Percentiles rank a stretch among this genome's conserved stretches.
Conservation (phyloP, 1,284 basidiomycete species). For the Pseudozyma hubeiensis region DNA sequence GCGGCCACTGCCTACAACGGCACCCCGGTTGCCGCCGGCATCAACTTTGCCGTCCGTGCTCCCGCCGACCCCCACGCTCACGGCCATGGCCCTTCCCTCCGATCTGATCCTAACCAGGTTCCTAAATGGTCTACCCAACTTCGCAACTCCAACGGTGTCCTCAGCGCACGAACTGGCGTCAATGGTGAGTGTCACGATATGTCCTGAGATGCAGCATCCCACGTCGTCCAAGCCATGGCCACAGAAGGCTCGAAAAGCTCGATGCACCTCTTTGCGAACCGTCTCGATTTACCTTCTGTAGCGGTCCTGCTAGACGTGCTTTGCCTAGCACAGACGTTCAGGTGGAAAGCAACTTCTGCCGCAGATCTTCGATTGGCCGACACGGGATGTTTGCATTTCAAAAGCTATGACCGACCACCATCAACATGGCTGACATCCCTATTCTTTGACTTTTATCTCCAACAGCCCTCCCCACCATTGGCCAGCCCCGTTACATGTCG, state of each 20-base stretch:
- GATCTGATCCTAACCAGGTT: constrained; percentile 54
- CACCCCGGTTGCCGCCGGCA: constrained; percentile 52
- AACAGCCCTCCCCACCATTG: constrained; percentile 48
- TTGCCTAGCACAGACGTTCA: no score
- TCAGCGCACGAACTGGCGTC: constrained; percentile 50
- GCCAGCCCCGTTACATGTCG: constrained; percentile 59
- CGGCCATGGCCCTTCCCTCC: constrained; percentile 53
- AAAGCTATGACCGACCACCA: no score
- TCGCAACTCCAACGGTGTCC: constrained; percentile 50
- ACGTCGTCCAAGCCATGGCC: neutral
- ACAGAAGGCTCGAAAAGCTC: no score
- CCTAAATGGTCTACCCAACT: constrained; percentile 50
- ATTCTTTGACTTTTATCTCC: neutral
- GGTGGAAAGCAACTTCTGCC: no score
- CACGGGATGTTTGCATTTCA: no score
- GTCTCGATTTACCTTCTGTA: no score
- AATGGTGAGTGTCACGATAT: constrained; percentile 39
- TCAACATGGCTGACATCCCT: neutral
- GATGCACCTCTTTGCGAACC: no score
- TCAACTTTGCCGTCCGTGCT: constrained; percentile 60
- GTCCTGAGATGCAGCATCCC: neutral
- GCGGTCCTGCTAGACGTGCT: no score
- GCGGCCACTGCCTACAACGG: constrained; percentile 54
- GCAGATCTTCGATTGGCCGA: no score
- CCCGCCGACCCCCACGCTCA: constrained; percentile 58